Conservation (phyloP, 73 alveolate species). For the Paramecium caudatum region DNA sequence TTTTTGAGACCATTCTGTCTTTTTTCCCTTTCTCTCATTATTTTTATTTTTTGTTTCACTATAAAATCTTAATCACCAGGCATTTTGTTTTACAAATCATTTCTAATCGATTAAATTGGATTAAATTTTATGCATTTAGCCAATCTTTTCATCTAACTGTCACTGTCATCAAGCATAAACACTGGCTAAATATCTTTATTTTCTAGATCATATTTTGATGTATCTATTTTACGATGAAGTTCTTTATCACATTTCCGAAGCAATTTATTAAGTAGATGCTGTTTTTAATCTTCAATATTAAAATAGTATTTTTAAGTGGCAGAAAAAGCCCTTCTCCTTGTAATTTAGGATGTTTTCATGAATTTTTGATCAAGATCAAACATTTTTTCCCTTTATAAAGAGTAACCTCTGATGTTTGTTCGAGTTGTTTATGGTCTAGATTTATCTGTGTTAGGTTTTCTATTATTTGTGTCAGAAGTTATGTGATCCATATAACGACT, state of each 20-base stretch:
- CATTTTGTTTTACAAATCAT: not conserved
- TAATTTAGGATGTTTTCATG: not conserved
- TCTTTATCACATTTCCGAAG: not conserved
- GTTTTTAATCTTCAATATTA: not conserved
- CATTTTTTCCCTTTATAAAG: constrained; percentile 13
- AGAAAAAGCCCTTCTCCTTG: not conserved
- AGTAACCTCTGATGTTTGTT: not conserved
- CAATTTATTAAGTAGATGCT: not conserved
- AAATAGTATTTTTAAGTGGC: not conserved
- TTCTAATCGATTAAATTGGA: not conserved
- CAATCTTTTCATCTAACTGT: constrained; percentile 1
- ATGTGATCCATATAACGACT: constrained; percentile 8
- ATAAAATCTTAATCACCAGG: constrained; percentile 27
- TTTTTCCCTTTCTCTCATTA: not conserved
- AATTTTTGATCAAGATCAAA: constrained; percentile 6
- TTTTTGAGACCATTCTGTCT: not conserved
- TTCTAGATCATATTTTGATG: constrained; percentile 25
- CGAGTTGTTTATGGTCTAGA: not conserved
- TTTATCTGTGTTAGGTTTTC: not conserved
- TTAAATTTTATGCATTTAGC: not conserved
- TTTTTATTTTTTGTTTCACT: not conserved
- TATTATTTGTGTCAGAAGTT: not conserved
- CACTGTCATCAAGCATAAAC: constrained; percentile 42
- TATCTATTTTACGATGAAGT: not conserved
- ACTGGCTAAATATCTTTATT: not conserved